A percentile compares a stretch with the other conserved stretches of the same genome.
These are phyloP conservation scores for Eucalyptus leucophloia DNA, from an alignment of 345 rosid genomes.

Conservation along the genomic window DNA sequence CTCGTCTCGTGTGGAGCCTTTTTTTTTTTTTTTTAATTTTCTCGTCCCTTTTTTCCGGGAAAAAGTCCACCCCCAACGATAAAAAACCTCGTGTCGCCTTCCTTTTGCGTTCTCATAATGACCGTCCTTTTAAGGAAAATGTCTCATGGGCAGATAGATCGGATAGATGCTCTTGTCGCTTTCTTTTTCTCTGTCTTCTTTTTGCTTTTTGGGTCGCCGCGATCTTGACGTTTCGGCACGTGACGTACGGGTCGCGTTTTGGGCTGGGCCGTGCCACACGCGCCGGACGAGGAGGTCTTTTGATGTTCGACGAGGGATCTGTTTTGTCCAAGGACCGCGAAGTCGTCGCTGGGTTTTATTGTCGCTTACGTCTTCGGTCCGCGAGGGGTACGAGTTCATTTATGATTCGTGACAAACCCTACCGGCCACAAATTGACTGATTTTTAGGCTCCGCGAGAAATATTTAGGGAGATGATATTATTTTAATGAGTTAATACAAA, in stretches of 20 bases:
- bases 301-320: neutral
- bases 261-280: neutral
- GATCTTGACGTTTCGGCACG: neutral
- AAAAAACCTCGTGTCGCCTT: neutral
- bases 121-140: neutral
- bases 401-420: neutral
- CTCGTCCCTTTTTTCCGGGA: neutral
- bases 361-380: neutral
- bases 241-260: neutral
- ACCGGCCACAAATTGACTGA: neutral
- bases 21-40: neutral
- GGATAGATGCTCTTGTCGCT: neutral
- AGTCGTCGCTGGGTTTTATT: neutral
- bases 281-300: neutral
- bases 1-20: neutral
- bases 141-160: neutral
- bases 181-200: neutral
- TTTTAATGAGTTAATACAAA: too few relatives aligned
- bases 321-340: neutral
- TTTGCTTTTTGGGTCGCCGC: neutral
- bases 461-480: too few relatives aligned
- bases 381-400: neutral
- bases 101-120: neutral
- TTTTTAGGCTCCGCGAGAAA: neutral
- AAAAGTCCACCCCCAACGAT: neutral